phyloP scores from a whole-genome alignment of 2,329 filamentous ascomycete species.

The Cercospora citrullina region DNA sequence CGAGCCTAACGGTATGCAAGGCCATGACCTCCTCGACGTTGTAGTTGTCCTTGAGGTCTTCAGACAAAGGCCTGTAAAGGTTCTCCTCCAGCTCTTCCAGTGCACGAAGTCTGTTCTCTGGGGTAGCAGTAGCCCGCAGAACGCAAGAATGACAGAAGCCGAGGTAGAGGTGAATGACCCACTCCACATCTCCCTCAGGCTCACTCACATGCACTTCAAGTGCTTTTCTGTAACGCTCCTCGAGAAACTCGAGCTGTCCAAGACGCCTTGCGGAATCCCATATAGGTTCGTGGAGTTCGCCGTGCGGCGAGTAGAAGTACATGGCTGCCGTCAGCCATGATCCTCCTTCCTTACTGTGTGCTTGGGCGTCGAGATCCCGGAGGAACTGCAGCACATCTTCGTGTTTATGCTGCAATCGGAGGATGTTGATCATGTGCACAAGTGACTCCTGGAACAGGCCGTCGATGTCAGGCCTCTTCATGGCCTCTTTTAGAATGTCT shows the following conservation, averaged over 20 bases:
- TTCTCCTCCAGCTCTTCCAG: neutral
- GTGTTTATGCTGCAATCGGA: neutral
- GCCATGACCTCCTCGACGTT: neutral
- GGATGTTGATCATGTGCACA: neutral
- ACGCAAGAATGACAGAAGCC: neutral
- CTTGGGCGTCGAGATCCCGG: neutral
- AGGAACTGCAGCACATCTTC: neutral
- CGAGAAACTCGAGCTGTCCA: neutral
- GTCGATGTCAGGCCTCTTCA: neutral
- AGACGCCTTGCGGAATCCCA: neutral
- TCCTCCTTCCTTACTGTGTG: neutral
- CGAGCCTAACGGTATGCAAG: neutral
- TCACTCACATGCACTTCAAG: neutral
- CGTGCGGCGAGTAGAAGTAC: neutral
- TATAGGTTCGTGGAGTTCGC: neutral
- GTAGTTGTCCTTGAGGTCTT: neutral
- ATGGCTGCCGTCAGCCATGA: neutral
- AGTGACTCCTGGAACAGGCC: neutral
- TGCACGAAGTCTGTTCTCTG: neutral
- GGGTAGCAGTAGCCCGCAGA: neutral
- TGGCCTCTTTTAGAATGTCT: neutral
- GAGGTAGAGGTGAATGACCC: neutral
- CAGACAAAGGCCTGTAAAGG: neutral
- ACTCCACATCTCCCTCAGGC: neutral
- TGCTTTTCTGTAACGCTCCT: neutral